phyloP scores from a whole-genome alignment of 129 eudicot genomes.

The Escallonia herrerae region DNA sequence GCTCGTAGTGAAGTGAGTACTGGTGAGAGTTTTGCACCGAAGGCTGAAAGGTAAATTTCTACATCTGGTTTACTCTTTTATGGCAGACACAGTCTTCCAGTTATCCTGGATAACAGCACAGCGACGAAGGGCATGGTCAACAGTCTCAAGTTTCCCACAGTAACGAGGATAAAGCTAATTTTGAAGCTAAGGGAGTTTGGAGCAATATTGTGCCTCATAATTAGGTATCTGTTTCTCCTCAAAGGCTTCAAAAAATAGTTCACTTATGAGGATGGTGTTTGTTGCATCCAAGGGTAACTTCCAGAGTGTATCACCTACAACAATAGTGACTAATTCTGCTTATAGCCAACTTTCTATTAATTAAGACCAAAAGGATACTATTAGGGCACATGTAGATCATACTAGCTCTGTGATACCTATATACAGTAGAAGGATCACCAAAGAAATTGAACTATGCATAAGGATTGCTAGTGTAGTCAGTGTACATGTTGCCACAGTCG shows the following conservation, averaged over 20 bases:
- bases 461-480: slow-evolving; percentile 64
- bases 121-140: no score
- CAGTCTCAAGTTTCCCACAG: no score
- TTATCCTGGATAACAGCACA: no score
- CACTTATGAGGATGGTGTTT: slow-evolving; percentile 65
- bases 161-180: no score
- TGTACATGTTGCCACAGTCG: slow-evolving; percentile 55
- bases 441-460: slow-evolving; percentile 80
- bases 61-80: no score
- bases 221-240: slow-evolving; percentile 62
- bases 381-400: not conserved
- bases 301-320: slow-evolving; percentile 79
- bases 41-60: no score
- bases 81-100: no score
- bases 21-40: no score
- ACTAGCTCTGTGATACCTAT: not conserved
- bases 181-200: no score
- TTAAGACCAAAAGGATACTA: no score
- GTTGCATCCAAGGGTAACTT: slow-evolving; percentile 86
- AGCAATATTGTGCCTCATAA: slow-evolving; percentile 75
- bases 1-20: no score
- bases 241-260: slow-evolving; percentile 41
- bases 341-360: no score
- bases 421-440: slow-evolving; percentile 77
- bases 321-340: not conserved